phyloP scores from a whole-genome alignment of 2,329 filamentous ascomycete species.

The Xylariaceae sp. region DNA sequence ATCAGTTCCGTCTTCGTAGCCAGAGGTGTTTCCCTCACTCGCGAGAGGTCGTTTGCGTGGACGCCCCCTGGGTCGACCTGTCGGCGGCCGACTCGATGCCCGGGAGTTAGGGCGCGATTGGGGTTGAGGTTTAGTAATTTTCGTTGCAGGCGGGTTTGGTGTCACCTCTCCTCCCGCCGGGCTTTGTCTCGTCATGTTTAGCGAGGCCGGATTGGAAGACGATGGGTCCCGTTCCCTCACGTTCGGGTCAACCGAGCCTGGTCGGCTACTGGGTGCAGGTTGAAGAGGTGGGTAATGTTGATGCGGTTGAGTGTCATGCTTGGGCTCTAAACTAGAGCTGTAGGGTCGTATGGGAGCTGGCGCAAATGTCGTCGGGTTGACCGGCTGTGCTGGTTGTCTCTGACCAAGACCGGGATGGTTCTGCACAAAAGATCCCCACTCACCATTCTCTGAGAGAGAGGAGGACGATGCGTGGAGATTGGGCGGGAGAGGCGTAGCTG shows the following conservation, averaged over 20 bases:
- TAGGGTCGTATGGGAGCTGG: slow-evolving; percentile 29
- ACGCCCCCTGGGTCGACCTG: slow-evolving; percentile 51
- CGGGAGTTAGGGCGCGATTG: slow-evolving; percentile 57
- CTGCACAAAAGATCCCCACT: slow-evolving; percentile 75
- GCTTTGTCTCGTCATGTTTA: slow-evolving; percentile 14
- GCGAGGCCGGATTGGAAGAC: slow-evolving; percentile 11
- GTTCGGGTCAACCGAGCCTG: slow-evolving; percentile 25
- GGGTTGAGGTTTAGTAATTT: slow-evolving; percentile 35
- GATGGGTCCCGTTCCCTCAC: slow-evolving; percentile 13
- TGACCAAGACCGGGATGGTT: slow-evolving; percentile 55
- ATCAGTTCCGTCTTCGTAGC: slow-evolving; percentile 63
- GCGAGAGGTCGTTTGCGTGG: slow-evolving; percentile 46
- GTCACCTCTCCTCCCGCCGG: slow-evolving; percentile 13
- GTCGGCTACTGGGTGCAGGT: slow-evolving; percentile 20
- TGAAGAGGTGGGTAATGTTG: slow-evolving; percentile 17
- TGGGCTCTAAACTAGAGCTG: slow-evolving; percentile 22
- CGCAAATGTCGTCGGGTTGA: slow-evolving; percentile 27
- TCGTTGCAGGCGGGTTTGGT: slow-evolving; percentile 24
- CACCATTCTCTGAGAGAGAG: slow-evolving; percentile 57
- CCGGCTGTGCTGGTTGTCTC: slow-evolving; percentile 29
- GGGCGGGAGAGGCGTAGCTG: slow-evolving; percentile 13
- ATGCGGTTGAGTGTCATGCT: slow-evolving; percentile 15
- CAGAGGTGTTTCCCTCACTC: slow-evolving; percentile 63
- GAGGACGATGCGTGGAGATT: slow-evolving; percentile 27
- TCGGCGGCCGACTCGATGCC: slow-evolving; percentile 48